Evolutionary conservation across 129 eudicot species (phyloP).

Genomic region (Lactuca sativa): DNA sequence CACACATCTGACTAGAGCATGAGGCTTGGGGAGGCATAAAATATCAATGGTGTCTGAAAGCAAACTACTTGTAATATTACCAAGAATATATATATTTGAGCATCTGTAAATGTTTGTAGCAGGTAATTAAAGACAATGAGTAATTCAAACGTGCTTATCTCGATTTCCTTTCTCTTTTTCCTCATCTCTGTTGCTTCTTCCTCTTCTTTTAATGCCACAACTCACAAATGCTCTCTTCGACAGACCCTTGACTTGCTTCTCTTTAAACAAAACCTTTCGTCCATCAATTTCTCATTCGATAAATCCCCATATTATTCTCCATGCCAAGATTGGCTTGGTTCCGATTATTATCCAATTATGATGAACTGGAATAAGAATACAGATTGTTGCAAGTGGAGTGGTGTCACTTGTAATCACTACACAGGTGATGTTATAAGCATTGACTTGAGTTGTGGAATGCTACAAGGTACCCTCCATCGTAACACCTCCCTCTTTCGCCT

Average conservation of each 20-base stretch:
- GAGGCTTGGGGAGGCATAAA: too few relatives aligned
- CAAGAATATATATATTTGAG: too few relatives aligned
- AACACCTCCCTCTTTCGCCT: slow-evolving; percentile 32
- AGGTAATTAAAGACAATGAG: not conserved
- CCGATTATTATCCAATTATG: not conserved
- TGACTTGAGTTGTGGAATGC: slow-evolving; percentile 14
- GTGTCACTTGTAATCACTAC: too few relatives aligned
- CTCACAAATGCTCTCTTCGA: not conserved
- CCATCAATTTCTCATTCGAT: not conserved
- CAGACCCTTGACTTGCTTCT: slow-evolving; percentile 13
- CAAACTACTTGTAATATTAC: too few relatives aligned
- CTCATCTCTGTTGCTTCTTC: slow-evolving; percentile 4
- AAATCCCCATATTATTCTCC: too few relatives aligned
- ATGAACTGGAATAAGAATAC: slow-evolving; percentile 25
- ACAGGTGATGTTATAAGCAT: too few relatives aligned
- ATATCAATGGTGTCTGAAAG: too few relatives aligned
- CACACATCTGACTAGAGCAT: too few relatives aligned
- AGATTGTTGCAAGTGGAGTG: not conserved
- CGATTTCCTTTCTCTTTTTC: not conserved
- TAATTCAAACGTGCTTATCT: not conserved
- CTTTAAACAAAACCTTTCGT: slow-evolving; percentile 6
- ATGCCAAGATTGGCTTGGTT: not conserved
- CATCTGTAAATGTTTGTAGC: too few relatives aligned
- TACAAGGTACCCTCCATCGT: slow-evolving; percentile 27
- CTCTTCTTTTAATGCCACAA: not conserved